Evolutionary conservation across 2,329 filamentous ascomycete genomes (phyloP).

Genomic region (Claviceps sorghi): DNA sequence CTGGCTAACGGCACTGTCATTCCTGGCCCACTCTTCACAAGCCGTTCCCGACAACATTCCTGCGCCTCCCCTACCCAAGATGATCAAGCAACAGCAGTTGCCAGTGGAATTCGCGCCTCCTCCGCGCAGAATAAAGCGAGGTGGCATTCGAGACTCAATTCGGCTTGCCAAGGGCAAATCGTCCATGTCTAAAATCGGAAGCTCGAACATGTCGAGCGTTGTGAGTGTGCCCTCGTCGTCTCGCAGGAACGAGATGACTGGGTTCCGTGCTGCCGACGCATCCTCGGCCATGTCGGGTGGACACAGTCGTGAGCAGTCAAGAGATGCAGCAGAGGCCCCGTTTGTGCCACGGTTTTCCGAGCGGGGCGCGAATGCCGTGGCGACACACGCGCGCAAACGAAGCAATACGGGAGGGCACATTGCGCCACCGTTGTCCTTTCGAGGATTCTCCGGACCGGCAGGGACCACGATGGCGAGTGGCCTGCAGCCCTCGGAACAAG

Average conservation of each 20-base stretch:
- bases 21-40: conserved; percentile 80
- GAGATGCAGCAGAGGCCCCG: conserved; percentile 56
- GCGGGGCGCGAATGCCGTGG: conserved; percentile 28
- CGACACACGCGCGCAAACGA: conserved; percentile 62
- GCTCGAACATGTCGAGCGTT: conserved; percentile 34
- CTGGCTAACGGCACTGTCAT: conserved; percentile 89
- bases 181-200: conserved; percentile 35
- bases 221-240: conserved; percentile 23
- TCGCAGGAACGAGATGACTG: conserved; percentile 21
- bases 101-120: conserved; percentile 35
- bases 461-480: conserved; percentile 18
- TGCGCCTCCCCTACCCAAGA: conserved; percentile 31
- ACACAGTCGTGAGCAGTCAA: conserved; percentile 32
- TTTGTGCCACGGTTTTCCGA: conserved; percentile 56
- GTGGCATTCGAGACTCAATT: conserved; percentile 72
- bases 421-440: conserved; percentile 56
- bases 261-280: conserved; percentile 25
- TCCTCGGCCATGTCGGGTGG: conserved; percentile 22
- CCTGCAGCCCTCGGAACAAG: conserved; percentile 36
- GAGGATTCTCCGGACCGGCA: conserved; percentile 55
- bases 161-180: conserved; percentile 64
- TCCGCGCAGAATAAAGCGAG: conserved; percentile 32
- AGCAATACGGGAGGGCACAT: conserved; percentile 75
- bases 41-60: conserved; percentile 60
- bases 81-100: conserved; percentile 22